These are phyloP conservation scores for Aschersonia sp. DNA, from an alignment of 2,329 filamentous ascomycete genomes.

Conservation along the genomic window DNA sequence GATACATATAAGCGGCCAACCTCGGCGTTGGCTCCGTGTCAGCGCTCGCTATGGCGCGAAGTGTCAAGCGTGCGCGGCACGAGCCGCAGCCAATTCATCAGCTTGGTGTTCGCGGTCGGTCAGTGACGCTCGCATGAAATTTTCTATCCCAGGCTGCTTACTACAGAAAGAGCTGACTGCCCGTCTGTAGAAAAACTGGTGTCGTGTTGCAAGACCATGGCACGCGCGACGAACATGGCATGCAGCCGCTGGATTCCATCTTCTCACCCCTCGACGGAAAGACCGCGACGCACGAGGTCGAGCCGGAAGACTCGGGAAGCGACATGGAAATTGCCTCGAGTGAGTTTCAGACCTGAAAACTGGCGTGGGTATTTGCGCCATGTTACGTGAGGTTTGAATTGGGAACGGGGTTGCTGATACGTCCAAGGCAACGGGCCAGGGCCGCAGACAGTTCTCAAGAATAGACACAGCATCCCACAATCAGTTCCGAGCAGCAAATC, in stretches of 20 bases:
- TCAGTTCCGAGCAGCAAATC: slow-evolving; percentile 37
- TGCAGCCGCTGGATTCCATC: slow-evolving; percentile 74
- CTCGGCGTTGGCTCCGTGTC: not conserved
- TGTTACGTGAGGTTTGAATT: not conserved
- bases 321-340: slow-evolving; percentile 40
- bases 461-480: slow-evolving; percentile 32
- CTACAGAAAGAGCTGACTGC: not conserved
- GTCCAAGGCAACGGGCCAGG: slow-evolving; percentile 36
- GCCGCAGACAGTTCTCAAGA: slow-evolving; percentile 36
- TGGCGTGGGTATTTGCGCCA: not conserved
- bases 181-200: slow-evolving; percentile 63
- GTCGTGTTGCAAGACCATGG: slow-evolving; percentile 66
- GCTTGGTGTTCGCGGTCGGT: slow-evolving; percentile 23
- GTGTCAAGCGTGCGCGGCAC: slow-evolving; percentile 14
- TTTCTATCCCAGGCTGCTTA: not conserved
- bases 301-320: slow-evolving; percentile 17
- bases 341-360: slow-evolving; percentile 13
- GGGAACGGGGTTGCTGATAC: not conserved
- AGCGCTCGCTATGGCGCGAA: slow-evolving; percentile 16
- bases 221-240: slow-evolving; percentile 76
- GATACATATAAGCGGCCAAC: not conserved
- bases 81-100: slow-evolving; percentile 16
- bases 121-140: slow-evolving; percentile 6
- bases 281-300: slow-evolving; percentile 13
- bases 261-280: slow-evolving; percentile 72